These are phyloP conservation scores for Mycena vitilis DNA, from an alignment of 768 basidiomycete species.

Conservation along the genomic window DNA sequence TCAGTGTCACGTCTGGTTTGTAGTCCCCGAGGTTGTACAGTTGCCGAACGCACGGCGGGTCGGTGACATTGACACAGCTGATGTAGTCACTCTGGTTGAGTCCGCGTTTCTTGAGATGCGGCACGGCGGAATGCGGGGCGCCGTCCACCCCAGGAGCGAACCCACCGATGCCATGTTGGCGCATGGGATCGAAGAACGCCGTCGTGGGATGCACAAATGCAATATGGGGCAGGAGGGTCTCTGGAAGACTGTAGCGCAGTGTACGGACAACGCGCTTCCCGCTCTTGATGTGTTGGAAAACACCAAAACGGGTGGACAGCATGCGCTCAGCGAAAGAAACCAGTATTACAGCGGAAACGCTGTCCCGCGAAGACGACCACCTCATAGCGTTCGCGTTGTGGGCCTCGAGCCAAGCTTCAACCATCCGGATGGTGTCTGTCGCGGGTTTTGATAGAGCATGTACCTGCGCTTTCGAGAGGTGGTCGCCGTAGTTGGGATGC, in stretches of 20 bases:
- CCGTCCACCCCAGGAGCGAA: conserved; percentile 43
- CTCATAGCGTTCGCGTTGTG: conserved; percentile 40
- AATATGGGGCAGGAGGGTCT: conserved; percentile 48
- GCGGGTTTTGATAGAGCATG: conserved; percentile 54
- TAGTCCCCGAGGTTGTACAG: conserved; percentile 49
- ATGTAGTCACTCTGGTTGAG: conserved; percentile 41
- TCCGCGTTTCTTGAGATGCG: conserved; percentile 13
- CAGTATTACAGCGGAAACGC: conserved; percentile 56
- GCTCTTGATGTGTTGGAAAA: conserved; percentile 49
- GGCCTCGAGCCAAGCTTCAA: conserved; percentile 22
- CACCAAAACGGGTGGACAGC: conserved; percentile 56
- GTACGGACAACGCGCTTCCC: conserved; percentile 51
- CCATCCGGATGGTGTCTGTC: conserved; percentile 44
- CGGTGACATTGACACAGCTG: conserved; percentile 46
- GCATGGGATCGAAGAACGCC: conserved; percentile 40
- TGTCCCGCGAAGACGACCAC: conserved; percentile 60
- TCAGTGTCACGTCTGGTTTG: conserved; percentile 39
- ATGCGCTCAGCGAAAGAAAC: conserved; percentile 59
- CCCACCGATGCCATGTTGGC: conserved; percentile 41
- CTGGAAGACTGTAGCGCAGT: conserved; percentile 51
- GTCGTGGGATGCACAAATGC: conserved; percentile 54
- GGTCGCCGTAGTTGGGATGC: conserved; percentile 46
- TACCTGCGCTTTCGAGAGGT: conserved; percentile 59
- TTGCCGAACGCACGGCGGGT: conserved; percentile 52
- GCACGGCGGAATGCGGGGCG: background rate